Percentiles rank a stretch among this genome's conserved stretches.
Evolutionary conservation across 805 yeast species (phyloP).

Genomic region (Lachancea sp.): DNA sequence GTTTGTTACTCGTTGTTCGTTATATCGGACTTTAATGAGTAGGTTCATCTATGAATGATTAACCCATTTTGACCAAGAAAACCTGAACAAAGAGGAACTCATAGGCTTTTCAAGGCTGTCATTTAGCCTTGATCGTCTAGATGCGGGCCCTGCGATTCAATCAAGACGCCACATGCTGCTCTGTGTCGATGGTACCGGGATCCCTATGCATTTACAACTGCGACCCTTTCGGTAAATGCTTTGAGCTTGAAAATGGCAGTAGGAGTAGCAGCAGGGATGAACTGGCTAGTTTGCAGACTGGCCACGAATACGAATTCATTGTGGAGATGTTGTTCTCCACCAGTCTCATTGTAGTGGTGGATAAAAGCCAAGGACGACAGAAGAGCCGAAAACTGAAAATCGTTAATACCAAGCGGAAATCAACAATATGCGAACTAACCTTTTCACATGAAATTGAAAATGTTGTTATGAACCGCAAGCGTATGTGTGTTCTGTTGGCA

Average conservation of each 20-base stretch:
- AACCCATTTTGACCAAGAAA: background rate
- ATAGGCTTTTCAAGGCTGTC: background rate
- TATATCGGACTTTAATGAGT: slow-evolving; percentile 4
- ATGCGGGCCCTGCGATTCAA: slow-evolving; percentile 63
- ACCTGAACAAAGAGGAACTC: background rate
- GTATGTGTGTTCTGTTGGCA: slow-evolving; percentile 68
- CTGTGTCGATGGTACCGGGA: slow-evolving; percentile 62
- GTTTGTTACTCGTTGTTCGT: slow-evolving; percentile 1
- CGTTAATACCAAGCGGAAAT: slow-evolving; percentile 62
- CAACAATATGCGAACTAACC: slow-evolving; percentile 77
- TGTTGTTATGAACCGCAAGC: slow-evolving; percentile 72
- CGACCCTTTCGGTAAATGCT: slow-evolving; percentile 77
- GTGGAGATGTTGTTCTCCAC: slow-evolving; percentile 91
- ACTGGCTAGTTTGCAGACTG: slow-evolving; percentile 1
- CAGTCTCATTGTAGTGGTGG: slow-evolving; percentile 77
- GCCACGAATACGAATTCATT: slow-evolving; percentile 33
- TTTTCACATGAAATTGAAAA: slow-evolving; percentile 72
- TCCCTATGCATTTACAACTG: slow-evolving; percentile 78
- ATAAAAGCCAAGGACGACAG: slow-evolving; percentile 55
- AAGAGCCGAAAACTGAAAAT: slow-evolving; percentile 58
- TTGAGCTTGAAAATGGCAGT: slow-evolving; percentile 35
- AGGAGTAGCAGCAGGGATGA: slow-evolving; percentile 6
- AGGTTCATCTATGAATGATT: background rate
- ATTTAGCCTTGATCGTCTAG: background rate
- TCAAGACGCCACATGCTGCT: slow-evolving; percentile 75